Evolutionary conservation across 2,329 filamentous ascomycete genomes (phyloP).

Genomic region (Dendrostoma leiphaemia): DNA sequence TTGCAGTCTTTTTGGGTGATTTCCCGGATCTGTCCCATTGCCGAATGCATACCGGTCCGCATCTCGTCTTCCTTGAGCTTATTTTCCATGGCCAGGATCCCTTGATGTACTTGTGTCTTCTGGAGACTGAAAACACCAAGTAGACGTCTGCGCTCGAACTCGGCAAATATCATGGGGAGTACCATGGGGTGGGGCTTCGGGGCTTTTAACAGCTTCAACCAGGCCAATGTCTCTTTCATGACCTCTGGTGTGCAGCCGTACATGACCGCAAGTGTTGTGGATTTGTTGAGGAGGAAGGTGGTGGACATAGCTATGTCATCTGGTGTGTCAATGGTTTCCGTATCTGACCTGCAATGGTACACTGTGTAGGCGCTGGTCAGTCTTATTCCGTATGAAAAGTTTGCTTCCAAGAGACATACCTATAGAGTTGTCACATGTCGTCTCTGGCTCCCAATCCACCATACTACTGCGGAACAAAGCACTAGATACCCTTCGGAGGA

Average conservation of each 20-base stretch:
- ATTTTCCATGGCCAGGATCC: conserved; percentile 20
- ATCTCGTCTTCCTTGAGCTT: conserved; percentile 10
- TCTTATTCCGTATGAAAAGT: background rate
- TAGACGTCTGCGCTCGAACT: conserved; percentile 21
- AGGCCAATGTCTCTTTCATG: background rate
- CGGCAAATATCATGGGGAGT: conserved; percentile 21
- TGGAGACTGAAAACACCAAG: conserved; percentile 12
- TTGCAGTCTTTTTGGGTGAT: conserved; percentile 20
- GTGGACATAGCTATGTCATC: conserved; percentile 21
- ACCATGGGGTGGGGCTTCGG: conserved; percentile 20
- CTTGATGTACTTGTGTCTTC: conserved; percentile 1
- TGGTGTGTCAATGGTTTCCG: background rate
- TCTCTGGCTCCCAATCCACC: conserved; percentile 14
- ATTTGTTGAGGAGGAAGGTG: conserved; percentile 18
- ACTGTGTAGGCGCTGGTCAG: conserved; percentile 14
- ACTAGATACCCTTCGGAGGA: conserved; percentile 14
- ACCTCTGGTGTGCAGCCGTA: conserved; percentile 20
- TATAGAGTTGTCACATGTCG: conserved; percentile 8
- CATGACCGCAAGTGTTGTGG: conserved; percentile 18
- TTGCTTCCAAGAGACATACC: conserved; percentile 9
- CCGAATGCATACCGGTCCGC: no score
- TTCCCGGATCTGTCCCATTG: background rate
- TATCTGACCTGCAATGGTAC: conserved; percentile 25
- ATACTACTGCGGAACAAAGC: conserved; percentile 13
- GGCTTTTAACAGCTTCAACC: conserved; percentile 1